Base-by-base conservation (phyloP, 176 grass and related monocot species). In the Juncus effusus region DNA sequence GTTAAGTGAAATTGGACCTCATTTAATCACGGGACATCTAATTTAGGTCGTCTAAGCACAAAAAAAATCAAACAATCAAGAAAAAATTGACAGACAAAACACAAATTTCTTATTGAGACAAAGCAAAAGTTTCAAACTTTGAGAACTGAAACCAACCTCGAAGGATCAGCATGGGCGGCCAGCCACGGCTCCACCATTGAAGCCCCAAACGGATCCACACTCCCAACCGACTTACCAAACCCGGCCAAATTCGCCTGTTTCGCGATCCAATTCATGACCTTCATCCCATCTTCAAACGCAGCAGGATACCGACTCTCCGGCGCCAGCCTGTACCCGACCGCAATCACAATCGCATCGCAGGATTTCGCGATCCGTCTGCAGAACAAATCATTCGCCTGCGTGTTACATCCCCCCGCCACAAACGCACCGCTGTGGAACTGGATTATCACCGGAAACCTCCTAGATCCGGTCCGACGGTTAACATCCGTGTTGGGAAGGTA, bases 401-500 rank as follows among this genome's bases (percentile, higher is more conserved):
- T 85, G 67, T 82, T 77, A 1, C 74, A 78, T 10, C 85, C 81
- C 12, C 90, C 90, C 3, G 76, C 51, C 4, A 80, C 85, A 75
- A 95, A 95, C 40, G 79, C 85, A 39, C 90, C 82, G 3, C 90
- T 85, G 65, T 95, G 90, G 69, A 94, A 94, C 76, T 88, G 90
- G 62, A 94, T 60, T 16, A 94, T 76, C 40, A 94, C 90, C 15
- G 90, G 85, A 6, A 94, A 77, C 79, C 52, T 68, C 39, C 81
- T 61, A 5, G 78, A 54, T 45, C 72, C 78, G 6, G 72, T 59
- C 15, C 77, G 64, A 40, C 63, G 38, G 3, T 12, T 54, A 7
- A 6, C 38, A 38, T 64, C 56, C 15, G 59, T 3, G 44, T 62
- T 71, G 40, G 90, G 90, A 37, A 95, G 73, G 60, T 94, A 94